Evolutionary conservation across 352 stramenopile genomes (phyloP).

Genomic region (Globisporangium barbulae): DNA sequence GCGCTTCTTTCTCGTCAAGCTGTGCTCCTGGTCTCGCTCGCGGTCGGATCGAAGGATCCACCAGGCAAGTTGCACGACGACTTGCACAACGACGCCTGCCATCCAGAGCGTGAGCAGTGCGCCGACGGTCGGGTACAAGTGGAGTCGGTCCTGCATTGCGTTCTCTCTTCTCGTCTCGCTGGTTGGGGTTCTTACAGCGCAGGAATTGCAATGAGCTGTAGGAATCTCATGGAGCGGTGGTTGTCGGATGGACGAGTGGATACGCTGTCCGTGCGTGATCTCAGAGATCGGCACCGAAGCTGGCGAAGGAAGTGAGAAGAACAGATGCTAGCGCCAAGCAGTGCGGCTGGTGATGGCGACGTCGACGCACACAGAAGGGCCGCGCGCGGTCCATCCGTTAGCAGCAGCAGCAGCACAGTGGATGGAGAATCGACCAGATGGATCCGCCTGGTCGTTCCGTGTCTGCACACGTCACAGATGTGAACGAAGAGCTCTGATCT

Average conservation of each 20-base stretch:
- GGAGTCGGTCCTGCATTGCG: constrained; percentile 31
- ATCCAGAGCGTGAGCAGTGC: constrained; percentile 30
- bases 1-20: constrained; percentile 1
- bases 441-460: background rate
- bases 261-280: too few relatives aligned
- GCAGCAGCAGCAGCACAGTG: background rate
- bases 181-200: background rate
- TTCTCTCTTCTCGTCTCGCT: background rate
- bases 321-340: too few relatives aligned
- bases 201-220: background rate
- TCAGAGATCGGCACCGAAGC: too few relatives aligned
- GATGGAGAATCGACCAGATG: background rate
- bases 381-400: background rate
- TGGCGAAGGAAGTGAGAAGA: too few relatives aligned
- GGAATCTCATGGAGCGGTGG: background rate
- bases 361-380: background rate
- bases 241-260: too few relatives aligned
- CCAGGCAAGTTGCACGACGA: constrained; percentile 24
- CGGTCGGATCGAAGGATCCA: constrained; percentile 7
- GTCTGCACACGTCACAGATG: background rate
- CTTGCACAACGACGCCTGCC: constrained; percentile 25
- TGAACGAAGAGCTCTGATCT: background rate
- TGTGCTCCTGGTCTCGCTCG: constrained; percentile 4
- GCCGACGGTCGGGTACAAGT: constrained; percentile 39
- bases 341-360: too few relatives aligned